Conservation (phyloP, 306 rosid species). For the Ormosia semicastrata region DNA sequence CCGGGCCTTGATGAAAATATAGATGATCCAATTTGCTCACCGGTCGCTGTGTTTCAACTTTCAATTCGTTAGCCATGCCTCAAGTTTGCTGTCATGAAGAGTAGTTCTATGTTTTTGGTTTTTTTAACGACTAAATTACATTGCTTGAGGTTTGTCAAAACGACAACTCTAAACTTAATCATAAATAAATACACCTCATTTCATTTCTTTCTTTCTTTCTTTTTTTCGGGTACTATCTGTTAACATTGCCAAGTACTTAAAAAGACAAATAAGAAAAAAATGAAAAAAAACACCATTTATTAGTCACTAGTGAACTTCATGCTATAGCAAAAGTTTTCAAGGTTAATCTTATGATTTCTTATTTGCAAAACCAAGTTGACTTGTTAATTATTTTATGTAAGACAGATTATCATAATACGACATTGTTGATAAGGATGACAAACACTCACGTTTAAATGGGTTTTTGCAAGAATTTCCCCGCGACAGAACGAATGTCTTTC, state of each 20-base stretch:
- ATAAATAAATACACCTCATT: not conserved
- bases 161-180: not conserved
- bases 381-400: no score
- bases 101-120: not conserved
- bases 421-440: not conserved
- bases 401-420: not conserved
- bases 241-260: no score
- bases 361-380: not conserved
- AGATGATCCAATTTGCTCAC: constrained; percentile 12
- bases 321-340: no score
- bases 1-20: not conserved
- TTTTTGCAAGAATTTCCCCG: no score
- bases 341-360: not conserved
- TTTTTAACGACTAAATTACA: not conserved
- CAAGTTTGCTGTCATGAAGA: not conserved
- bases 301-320: not conserved
- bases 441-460: no score
- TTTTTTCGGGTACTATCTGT: no score
- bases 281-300: no score
- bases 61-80: not conserved
- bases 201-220: no score
- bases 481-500: no score
- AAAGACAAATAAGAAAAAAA: no score
- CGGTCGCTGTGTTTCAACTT: not conserved
- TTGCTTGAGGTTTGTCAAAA: not conserved